Evolutionary conservation across 768 basidiomycete genomes (phyloP), one percentile per base, ranked within the genome.

Genomic region (Hygrocybe punicea): DNA sequence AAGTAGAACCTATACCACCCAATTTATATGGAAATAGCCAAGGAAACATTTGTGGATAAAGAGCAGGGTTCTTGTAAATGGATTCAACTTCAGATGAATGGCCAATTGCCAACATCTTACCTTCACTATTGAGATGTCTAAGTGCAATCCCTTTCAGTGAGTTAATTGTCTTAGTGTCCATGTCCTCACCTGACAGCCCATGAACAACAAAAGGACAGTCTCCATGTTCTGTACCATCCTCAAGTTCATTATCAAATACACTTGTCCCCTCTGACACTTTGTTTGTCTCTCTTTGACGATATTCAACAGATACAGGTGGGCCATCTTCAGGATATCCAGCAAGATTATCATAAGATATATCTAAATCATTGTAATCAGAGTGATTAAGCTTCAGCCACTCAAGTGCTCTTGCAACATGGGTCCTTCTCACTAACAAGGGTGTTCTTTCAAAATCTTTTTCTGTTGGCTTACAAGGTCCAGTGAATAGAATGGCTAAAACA

Each of bases 21-120:
- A 64, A 25, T 0, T 74, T 74, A 59, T 75, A 76, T 0, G 73
- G 74, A 61, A 71, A 77, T 1, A 76, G 51, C 73, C 73, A 75
- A 1, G 75, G 75, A 52, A 72, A 74, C 67, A 73, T 71, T 16
- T 63, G 60, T 1, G 76, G 71, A 65, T 71, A 78, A 5, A 75
- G 56, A 5, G 61, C 51, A 1, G 70, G 63, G 52, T 79, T 76
- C 4, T 71, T 50, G 23, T 61, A 71, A 8, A 65, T 62, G 4
- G 65, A 62, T 16, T 66, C 53, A 5, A 68, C 61, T 0, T 51
- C 6, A 1, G 33, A 21, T 1, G 29, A 34, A 40, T 65, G 63
- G 4, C 65, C 68, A 17, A 69, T 58, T 0, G 21, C 61, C 5
- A 76, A 53, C 0, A 66, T 56, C 11, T 57, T 56, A 0, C 63